A percentile compares a stretch with the other conserved stretches of the same genome.
phyloP scores from a whole-genome alignment of 2,329 filamentous ascomycete genomes.

The Pseudogymnoascus pannorum region DNA sequence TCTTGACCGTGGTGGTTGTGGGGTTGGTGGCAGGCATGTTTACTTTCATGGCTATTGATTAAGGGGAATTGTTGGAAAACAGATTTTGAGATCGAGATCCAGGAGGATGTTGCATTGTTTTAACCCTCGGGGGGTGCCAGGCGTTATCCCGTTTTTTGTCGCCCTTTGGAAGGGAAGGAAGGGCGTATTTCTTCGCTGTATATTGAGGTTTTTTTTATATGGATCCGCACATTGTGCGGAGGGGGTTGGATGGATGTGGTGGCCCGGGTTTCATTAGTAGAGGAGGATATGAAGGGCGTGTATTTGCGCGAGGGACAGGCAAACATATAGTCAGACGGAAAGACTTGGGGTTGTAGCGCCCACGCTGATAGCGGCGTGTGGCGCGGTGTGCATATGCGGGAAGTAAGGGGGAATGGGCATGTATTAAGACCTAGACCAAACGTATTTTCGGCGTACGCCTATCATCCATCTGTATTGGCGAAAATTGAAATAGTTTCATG shows the following conservation, averaged over 20 bases:
- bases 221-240: not conserved
- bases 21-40: not conserved
- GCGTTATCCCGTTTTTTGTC: not conserved
- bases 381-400: not conserved
- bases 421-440: slow-evolving; percentile 3
- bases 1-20: slow-evolving; percentile 32
- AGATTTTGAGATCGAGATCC: not conserved
- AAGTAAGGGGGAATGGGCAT: not conserved
- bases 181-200: not conserved
- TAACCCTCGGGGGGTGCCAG: not conserved
- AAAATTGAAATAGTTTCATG: not conserved
- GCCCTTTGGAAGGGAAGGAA: not conserved
- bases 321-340: not conserved
- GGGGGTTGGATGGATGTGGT: not conserved
- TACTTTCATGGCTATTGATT: not conserved
- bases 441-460: not conserved
- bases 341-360: not conserved
- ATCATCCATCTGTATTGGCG: not conserved
- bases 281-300: not conserved
- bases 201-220: not conserved
- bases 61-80: not conserved
- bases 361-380: not conserved
- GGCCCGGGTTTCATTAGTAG: not conserved
- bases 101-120: not conserved
- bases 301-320: not conserved